Percentiles rank a stretch among this genome's conserved stretches.
These are phyloP conservation scores for Rhodotorula glutinis DNA, from an alignment of 1,284 basidiomycete genomes.

Conservation along the genomic window DNA sequence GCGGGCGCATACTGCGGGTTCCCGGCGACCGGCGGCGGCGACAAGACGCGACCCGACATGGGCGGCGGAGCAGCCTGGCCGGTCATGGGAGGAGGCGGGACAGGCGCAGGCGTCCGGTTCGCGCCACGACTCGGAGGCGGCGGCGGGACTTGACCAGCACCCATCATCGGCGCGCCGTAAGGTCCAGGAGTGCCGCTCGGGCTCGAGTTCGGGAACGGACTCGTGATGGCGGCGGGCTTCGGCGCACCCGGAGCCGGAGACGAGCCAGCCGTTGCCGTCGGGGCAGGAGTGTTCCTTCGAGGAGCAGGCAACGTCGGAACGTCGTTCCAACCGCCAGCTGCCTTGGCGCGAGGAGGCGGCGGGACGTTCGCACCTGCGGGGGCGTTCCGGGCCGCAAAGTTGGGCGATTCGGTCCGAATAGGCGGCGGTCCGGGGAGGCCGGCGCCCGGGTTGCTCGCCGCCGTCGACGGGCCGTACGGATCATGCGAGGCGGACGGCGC, in stretches of 20 bases:
- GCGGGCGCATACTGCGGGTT: conserved; percentile 9
- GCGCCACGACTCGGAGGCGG: conserved; percentile 42
- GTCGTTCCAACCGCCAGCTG: conserved; percentile 86
- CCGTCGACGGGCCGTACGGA: conserved; percentile 25
- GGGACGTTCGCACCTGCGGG: conserved; percentile 48
- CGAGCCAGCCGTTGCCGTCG: conserved; percentile 41
- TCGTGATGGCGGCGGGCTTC: conserved; percentile 63
- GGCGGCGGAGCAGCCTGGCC: conserved; percentile 44
- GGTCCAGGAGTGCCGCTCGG: conserved; percentile 27
- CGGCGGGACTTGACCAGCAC: conserved; percentile 41
- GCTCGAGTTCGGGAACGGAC: conserved; percentile 76
- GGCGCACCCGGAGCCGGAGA: conserved; percentile 52
- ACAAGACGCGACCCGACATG: conserved; percentile 1
- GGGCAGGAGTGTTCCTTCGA: conserved; percentile 53
- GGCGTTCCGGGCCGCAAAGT: conserved; percentile 45
- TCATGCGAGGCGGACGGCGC: conserved; percentile 33
- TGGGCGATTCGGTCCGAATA: conserved; percentile 48
- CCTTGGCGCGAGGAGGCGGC: conserved; percentile 48
- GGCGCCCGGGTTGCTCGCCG: conserved; percentile 18
- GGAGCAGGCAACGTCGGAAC: conserved; percentile 61
- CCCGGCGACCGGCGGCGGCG: conserved; percentile 6
- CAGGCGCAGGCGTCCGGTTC: conserved; percentile 39
- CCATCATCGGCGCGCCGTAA: conserved; percentile 26
- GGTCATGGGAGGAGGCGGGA: conserved; percentile 46
- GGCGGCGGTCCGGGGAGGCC: conserved; percentile 43